These are phyloP conservation scores for Parastagonospora nodorum DNA, from an alignment of 2,329 filamentous ascomycete species.

Conservation along the genomic window DNA sequence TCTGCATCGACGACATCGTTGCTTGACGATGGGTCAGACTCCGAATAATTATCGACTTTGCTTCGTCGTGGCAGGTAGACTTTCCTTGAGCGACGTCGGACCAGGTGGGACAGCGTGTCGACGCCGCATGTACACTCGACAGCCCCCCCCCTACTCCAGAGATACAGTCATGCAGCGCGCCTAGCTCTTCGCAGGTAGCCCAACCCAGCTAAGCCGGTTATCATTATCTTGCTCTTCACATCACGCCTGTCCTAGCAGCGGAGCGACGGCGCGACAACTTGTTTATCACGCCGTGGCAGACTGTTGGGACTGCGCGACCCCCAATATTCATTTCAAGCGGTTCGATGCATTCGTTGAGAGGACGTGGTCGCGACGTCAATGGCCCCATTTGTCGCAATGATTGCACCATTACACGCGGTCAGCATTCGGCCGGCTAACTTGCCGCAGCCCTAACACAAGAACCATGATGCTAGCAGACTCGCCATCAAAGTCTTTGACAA, in stretches of 20 bases:
- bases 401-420: not conserved
- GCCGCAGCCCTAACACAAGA: slow-evolving; percentile 2
- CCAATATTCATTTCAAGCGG: no score
- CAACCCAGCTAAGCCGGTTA: not conserved
- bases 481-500: not conserved
- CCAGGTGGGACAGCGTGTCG: no score
- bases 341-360: no score
- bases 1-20: no score
- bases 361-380: not conserved
- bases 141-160: not conserved
- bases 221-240: not conserved
- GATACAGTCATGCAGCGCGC: not conserved
- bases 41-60: no score
- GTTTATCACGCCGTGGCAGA: not conserved
- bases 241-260: not conserved
- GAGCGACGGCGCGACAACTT: not conserved
- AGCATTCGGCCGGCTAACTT: slow-evolving; percentile 17
- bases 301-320: no score
- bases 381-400: not conserved
- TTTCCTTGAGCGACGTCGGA: no score
- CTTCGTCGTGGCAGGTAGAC: no score
- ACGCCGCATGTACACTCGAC: not conserved
- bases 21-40: no score
- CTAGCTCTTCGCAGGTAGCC: not conserved
- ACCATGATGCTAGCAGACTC: not conserved